A percentile compares a stretch with the other conserved stretches of the same genome.
phyloP scores from a whole-genome alignment of 805 yeast species.

The Metschnikowia baotianmanensis region DNA sequence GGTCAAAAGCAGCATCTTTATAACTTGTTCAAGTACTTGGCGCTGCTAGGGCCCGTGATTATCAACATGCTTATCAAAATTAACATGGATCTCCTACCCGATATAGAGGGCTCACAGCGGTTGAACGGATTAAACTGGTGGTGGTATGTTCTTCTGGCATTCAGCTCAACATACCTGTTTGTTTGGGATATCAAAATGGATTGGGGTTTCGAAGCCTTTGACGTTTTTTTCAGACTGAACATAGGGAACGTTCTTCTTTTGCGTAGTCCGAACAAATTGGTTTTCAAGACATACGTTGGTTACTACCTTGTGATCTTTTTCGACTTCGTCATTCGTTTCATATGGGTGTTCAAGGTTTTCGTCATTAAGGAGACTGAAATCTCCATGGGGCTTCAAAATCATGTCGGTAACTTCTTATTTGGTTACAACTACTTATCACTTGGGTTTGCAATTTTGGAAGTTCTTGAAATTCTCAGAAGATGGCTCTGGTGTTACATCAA shows the following conservation, averaged over 20 bases:
- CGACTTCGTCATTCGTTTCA: conserved; percentile 67
- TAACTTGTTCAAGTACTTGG: conserved; percentile 73
- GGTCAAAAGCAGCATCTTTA: conserved; percentile 54
- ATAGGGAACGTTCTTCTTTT: conserved; percentile 11
- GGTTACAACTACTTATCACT: conserved; percentile 42
- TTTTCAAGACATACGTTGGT: conserved; percentile 28
- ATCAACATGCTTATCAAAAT: conserved; percentile 24
- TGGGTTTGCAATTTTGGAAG: conserved; percentile 66
- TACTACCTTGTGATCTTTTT: conserved; percentile 57
- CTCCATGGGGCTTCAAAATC: conserved; percentile 15
- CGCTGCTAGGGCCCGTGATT: conserved; percentile 50
- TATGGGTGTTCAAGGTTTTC: conserved; percentile 67
- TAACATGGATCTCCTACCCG: conserved; percentile 13
- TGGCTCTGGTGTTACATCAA: conserved; percentile 89
- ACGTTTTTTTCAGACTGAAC: conserved; percentile 21
- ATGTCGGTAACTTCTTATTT: conserved; percentile 27
- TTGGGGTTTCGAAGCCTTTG: conserved; percentile 72
- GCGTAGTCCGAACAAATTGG: conserved; percentile 21
- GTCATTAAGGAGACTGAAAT: conserved; percentile 30
- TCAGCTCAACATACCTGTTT: conserved; percentile 76
- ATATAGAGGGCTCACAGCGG: conserved; percentile 3
- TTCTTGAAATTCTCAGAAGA: conserved; percentile 76
- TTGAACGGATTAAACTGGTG: conserved; percentile 28
- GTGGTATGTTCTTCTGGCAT: conserved; percentile 46
- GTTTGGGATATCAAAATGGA: conserved; percentile 89